Percentiles rank a stretch among this genome's conserved stretches.
phyloP scores from a whole-genome alignment of 2,329 filamentous ascomycete species.

The Biscogniauxia mediterranea region DNA sequence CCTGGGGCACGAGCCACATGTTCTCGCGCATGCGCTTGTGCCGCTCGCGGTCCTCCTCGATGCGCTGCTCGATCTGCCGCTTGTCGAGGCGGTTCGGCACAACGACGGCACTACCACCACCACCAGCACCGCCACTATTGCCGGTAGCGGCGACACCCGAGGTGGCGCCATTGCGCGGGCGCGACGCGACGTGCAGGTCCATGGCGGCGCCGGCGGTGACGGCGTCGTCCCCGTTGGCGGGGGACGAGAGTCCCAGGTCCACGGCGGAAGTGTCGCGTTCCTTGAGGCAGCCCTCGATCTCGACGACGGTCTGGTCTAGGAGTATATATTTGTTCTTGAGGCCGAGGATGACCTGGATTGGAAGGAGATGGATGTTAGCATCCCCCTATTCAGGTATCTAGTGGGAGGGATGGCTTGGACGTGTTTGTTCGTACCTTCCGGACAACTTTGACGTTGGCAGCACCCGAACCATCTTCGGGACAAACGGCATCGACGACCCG shows the following conservation, averaged over 20 bases:
- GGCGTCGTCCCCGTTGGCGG: conserved; percentile 40
- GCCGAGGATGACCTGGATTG: conserved; percentile 61
- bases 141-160: conserved; percentile 2
- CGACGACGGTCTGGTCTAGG: conserved; percentile 67
- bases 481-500: conserved; percentile 90
- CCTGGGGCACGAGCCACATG: conserved; percentile 81
- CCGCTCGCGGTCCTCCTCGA: conserved; percentile 93
- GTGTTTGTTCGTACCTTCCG: conserved; percentile 58
- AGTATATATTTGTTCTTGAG: conserved; percentile 72
- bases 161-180: conserved; percentile 29
- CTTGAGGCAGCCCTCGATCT: conserved; percentile 81
- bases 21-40: conserved; percentile 90
- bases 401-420: not conserved
- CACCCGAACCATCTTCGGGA: conserved; percentile 80
- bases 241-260: conserved; percentile 53
- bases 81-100: conserved; percentile 62
- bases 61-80: conserved; percentile 88
- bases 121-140: too few species aligned
- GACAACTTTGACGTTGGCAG: conserved; percentile 91
- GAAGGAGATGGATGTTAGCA: conserved; percentile 4
- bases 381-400: not conserved
- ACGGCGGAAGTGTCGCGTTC: conserved; percentile 68
- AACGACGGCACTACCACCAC: too few species aligned
- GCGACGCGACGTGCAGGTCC: conserved; percentile 37
- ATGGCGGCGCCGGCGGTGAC: conserved; percentile 40